Percentiles rank a stretch among this genome's conserved stretches.
Conservation (phyloP, 441 rosid genomes). For the Gossypium schwendimanii region DNA sequence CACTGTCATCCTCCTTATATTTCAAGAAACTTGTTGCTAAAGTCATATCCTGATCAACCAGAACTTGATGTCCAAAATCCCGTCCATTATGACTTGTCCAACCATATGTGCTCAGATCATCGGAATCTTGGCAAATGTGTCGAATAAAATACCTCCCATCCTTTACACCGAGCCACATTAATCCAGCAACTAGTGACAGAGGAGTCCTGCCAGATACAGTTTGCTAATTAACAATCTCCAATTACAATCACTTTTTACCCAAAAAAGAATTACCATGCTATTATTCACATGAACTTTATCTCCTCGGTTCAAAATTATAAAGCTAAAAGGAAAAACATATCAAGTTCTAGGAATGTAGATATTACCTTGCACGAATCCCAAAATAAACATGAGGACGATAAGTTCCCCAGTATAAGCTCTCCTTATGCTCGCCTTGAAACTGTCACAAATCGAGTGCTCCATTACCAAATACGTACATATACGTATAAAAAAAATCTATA, state of each 20-base stretch:
- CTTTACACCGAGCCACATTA: slow-evolving; percentile 93
- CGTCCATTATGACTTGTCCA: slow-evolving; percentile 90
- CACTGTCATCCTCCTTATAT: slow-evolving; percentile 56
- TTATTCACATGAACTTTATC: not conserved
- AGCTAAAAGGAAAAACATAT: not conserved
- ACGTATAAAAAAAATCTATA: not conserved
- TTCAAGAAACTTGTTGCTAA: slow-evolving; percentile 79
- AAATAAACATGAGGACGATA: slow-evolving; percentile 88
- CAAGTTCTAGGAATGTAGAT: not conserved
- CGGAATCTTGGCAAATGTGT: slow-evolving; percentile 83
- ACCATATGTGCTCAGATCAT: slow-evolving; percentile 70
- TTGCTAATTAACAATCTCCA: slow-evolving; percentile 8
- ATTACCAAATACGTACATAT: not conserved
- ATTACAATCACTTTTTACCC: not conserved
- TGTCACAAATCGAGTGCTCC: slow-evolving; percentile 20
- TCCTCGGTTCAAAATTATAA: not conserved
- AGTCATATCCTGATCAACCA: slow-evolving; percentile 67
- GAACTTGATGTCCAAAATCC: slow-evolving; percentile 75
- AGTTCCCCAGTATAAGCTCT: slow-evolving; percentile 97
- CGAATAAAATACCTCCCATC: slow-evolving; percentile 67
- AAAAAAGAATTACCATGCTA: not conserved
- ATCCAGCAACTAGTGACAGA: slow-evolving; percentile 71
- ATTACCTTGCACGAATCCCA: slow-evolving; percentile 85
- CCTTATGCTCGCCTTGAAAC: slow-evolving; percentile 91
- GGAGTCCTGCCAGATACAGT: slow-evolving; percentile 60